Base-by-base conservation (phyloP, 2,329 filamentous ascomycete genomes). In the Paecilomyces variotii region DNA sequence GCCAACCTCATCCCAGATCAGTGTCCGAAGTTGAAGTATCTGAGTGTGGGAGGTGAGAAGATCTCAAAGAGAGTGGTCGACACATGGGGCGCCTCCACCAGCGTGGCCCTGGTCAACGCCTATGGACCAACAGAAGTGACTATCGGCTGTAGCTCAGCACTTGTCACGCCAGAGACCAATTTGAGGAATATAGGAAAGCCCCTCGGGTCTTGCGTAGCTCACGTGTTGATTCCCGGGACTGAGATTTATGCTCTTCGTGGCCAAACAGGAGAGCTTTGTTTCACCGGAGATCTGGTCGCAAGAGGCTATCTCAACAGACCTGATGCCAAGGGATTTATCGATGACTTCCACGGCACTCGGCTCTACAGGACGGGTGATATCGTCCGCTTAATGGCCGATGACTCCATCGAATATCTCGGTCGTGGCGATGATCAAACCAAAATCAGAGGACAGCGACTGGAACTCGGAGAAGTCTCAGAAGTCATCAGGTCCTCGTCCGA, bases 351-450 rank as follows among this genome's bases (percentile, higher is more conserved):
- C 5, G 67, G 66, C 1, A 60, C 61, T 25, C 65, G 85, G 0
- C 76, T 96, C 1, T 96, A 96, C 66, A 83, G 90, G 3, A 91
- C 87, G 34, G 91, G 91, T 0, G 91, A 96, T 67, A 80, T 92
- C 63, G 91, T 91, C 0, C 82, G 90, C 14, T 83, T 96, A 76
- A 82, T 95, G 9, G 79, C 84, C 0, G 88, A 94, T 66, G 88
- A 88, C 0, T 88, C 86, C 0, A 78, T 96, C 3, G 75, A 90
- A 5, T 90, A 93, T 39, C 74, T 85, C 9, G 89, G 90, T 4
- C 83, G 91, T 50, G 79, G 87, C 14, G 91, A 96, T 64, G 88
- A 89, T 60, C 91, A 95, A 70, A 80, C 95, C 58, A 96, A 96
- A 70, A 81, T 96, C 12, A 83, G 90, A 45, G 91, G 91, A 0